These are phyloP conservation scores for Bryum argenteum DNA, from an alignment of 225 moss, liverwort and hornwort species.

Conservation along the genomic window DNA sequence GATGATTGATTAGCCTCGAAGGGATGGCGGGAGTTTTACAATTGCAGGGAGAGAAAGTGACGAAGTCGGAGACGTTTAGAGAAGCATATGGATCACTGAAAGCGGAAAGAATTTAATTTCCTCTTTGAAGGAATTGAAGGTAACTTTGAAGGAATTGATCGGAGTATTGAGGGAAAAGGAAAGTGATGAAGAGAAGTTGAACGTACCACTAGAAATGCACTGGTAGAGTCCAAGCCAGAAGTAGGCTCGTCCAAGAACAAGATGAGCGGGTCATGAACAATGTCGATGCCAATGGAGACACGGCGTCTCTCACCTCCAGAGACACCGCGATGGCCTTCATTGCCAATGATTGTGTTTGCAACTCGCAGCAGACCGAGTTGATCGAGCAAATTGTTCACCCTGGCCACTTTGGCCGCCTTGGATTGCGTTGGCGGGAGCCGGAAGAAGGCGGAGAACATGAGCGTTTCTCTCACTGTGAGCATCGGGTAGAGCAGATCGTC, in stretches of 20 bases:
- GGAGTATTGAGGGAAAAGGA: no score
- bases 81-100: no score
- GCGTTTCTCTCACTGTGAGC: slow-evolving; percentile 90
- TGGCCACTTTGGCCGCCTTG: slow-evolving; percentile 50
- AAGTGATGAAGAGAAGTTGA: not conserved
- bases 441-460: slow-evolving; percentile 76
- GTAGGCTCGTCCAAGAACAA: slow-evolving; percentile 90
- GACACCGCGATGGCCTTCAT: slow-evolving; percentile 79
- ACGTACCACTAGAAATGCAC: slow-evolving; percentile 68
- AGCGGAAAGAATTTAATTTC: no score
- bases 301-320: slow-evolving; percentile 83
- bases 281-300: slow-evolving; percentile 93
- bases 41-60: no score
- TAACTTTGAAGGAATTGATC: no score
- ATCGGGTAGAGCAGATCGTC: slow-evolving; percentile 91
- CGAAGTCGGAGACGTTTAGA: no score
- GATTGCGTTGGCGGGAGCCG: slow-evolving; percentile 59
- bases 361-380: slow-evolving; percentile 76
- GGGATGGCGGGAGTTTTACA: no score
- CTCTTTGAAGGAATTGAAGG: no score
- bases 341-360: slow-evolving; percentile 77
- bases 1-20: no score
- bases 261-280: slow-evolving; percentile 83
- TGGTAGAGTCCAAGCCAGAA: slow-evolving; percentile 81
- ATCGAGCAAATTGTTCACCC: slow-evolving; percentile 63